Evolutionary conservation across 306 rosid species (phyloP), one percentile per base, ranked within the genome.

Genomic region (Crotalaria pallida): DNA sequence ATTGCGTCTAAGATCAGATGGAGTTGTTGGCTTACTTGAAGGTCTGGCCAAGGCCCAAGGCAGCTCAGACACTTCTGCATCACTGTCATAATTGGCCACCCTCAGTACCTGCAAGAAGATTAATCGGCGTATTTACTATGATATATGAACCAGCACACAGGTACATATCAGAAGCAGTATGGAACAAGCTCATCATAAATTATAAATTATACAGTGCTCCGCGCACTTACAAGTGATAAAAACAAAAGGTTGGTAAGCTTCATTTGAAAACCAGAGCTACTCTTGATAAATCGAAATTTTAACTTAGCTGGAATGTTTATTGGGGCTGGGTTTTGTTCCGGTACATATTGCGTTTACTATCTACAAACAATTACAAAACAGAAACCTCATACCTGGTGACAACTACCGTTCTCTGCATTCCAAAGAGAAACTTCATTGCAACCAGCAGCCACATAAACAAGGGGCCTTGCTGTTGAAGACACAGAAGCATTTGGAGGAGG

Each of bases 341-440:
- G 47, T 8, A 18, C 55, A 6, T 63, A 23, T n/a, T 58, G 49
- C 36, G 69, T 53, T 56, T 49, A 34, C 17, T 21, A 47, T 18
- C 45, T 23, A 63, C 16, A 48, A 56, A 27, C 31, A 66, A 29
- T 65, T 31, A 65, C 26, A 71, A 78, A 69, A 67, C 16, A 29
- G 77, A 11, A 60, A 57, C 59, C 79, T 61, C 24, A 66, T 79
- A 92, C 98, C 98, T 90, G 97, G 85, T 90, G 98, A 81, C 98
- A 94, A 79, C 90, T 94, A 65, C 92, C 88, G 81, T 87, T 91
- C 80, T 94, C 98, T 51, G 96, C 97, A 86, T 94, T 94, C 98
- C 98, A 94, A 72, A 94, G 98, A 60, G 96, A 90, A 78, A 94
- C 96, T 86, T 94, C 97, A 74, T 85, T 88, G 81, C 89, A 90